Conservation (phyloP, 305 asterid genomes). For the Stenogyne calaminthoides region DNA sequence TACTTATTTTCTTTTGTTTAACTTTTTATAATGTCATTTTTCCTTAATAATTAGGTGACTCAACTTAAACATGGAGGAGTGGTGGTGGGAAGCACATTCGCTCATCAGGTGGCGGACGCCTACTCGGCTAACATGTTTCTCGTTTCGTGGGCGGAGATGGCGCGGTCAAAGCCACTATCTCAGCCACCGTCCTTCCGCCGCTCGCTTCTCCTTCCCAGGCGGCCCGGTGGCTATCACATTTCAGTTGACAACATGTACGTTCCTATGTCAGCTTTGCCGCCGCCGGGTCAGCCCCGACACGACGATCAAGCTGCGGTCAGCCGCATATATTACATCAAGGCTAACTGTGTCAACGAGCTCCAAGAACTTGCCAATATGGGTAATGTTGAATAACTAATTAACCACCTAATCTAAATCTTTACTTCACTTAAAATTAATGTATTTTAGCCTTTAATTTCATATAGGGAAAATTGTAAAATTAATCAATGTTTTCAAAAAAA, state of each 20-base stretch:
- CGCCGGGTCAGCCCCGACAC: slow-evolving; percentile 19
- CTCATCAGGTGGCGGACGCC: slow-evolving; percentile 75
- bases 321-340: slow-evolving; percentile 58
- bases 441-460: neutral
- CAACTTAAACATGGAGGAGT: slow-evolving; percentile 48
- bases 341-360: slow-evolving; percentile 38
- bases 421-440: neutral
- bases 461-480: no score
- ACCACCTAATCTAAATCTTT: neutral
- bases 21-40: no score
- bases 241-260: slow-evolving; percentile 45
- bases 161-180: slow-evolving; percentile 42
- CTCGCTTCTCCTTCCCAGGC: slow-evolving; percentile 50
- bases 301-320: slow-evolving; percentile 37
- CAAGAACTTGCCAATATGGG: slow-evolving; percentile 45
- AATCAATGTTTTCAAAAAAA: neutral
- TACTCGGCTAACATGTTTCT: slow-evolving; percentile 73
- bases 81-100: slow-evolving; percentile 53
- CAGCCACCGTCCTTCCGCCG: slow-evolving; percentile 60
- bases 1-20: no score
- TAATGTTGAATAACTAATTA: neutral
- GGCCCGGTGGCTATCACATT: slow-evolving; percentile 40
- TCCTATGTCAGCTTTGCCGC: slow-evolving; percentile 36
- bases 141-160: slow-evolving; percentile 62
- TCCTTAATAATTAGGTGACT: slow-evolving; percentile 33